Conservation (phyloP, 768 basidiomycete genomes). For the Dentipellis fragilis region DNA sequence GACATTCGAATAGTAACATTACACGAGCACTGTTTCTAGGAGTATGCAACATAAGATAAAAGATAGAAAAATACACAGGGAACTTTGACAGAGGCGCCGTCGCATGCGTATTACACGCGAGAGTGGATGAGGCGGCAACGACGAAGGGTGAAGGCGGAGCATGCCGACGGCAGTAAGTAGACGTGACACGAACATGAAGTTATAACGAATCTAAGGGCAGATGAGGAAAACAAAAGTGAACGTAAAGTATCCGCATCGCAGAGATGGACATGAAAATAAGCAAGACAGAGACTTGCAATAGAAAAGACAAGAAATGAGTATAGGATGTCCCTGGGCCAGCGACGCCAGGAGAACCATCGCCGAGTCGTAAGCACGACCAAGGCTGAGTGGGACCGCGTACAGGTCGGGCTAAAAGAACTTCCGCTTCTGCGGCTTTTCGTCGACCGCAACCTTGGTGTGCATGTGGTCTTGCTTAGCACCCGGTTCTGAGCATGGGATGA, state of each 20-base stretch:
- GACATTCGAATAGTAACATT: conserved; percentile 16
- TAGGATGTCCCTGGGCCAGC: too few relatives aligned
- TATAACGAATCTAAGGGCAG: neutral
- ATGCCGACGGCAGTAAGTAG: neutral
- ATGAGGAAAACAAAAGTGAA: neutral
- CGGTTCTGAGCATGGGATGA: conserved; percentile 53
- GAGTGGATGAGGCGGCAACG: neutral
- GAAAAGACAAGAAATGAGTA: too few relatives aligned
- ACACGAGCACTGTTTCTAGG: conserved; percentile 21
- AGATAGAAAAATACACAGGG: conserved; percentile 3
- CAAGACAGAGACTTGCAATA: neutral
- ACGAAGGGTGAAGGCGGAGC: neutral
- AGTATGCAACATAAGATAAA: conserved; percentile 8
- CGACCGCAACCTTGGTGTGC: conserved; percentile 65
- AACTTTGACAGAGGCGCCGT: conserved; percentile 3
- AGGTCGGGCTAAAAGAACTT: conserved; percentile 52
- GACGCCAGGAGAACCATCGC: too few relatives aligned
- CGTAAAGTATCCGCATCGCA: neutral
- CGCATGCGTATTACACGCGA: neutral
- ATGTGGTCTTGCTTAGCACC: conserved; percentile 42
- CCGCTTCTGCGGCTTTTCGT: conserved; percentile 66
- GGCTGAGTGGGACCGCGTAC: too few relatives aligned
- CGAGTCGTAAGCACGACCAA: too few relatives aligned
- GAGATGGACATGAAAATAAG: neutral
- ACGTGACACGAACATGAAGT: neutral